Percentiles rank a stretch among this genome's conserved stretches.
phyloP scores from a whole-genome alignment of 441 rosid genomes.

The Adansonia grandidieri region DNA sequence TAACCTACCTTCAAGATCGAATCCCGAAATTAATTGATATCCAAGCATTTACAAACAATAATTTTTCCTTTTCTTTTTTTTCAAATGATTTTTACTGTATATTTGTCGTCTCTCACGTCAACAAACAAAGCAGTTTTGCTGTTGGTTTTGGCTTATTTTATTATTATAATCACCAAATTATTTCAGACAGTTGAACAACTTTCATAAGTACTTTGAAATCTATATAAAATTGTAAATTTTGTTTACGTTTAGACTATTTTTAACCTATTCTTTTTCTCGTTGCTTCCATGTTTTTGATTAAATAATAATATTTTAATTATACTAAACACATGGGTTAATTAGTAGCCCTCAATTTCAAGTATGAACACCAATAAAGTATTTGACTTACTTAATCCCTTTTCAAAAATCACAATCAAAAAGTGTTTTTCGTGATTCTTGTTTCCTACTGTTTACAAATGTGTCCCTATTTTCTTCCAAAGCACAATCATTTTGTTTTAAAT shows the following conservation, averaged over 20 bases:
- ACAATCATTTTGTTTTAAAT: neutral
- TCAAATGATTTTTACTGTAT: neutral
- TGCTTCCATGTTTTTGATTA: neutral
- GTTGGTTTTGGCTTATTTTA: neutral
- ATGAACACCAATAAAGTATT: neutral
- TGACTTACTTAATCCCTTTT: neutral
- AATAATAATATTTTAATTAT: neutral
- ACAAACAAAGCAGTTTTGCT: neutral
- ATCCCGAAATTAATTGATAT: too few species aligned
- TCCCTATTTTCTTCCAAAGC: neutral
- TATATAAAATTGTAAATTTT: neutral
- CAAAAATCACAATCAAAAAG: neutral
- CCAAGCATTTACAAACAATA: neutral
- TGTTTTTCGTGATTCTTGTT: neutral
- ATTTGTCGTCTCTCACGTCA: neutral
- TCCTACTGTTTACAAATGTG: neutral
- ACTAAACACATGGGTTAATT: neutral
- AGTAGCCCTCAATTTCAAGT: neutral
- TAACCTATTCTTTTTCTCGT: neutral
- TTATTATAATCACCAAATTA: neutral
- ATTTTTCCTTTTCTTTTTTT: neutral
- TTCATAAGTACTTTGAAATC: neutral
- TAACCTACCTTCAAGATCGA: neutral
- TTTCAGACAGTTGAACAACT: neutral
- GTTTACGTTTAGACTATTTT: neutral